A percentile compares a stretch with the other conserved stretches of the same genome.
These are phyloP conservation scores for Tetrapisispora iriomotensis DNA, from an alignment of 805 yeast genomes.

Conservation along the genomic window DNA sequence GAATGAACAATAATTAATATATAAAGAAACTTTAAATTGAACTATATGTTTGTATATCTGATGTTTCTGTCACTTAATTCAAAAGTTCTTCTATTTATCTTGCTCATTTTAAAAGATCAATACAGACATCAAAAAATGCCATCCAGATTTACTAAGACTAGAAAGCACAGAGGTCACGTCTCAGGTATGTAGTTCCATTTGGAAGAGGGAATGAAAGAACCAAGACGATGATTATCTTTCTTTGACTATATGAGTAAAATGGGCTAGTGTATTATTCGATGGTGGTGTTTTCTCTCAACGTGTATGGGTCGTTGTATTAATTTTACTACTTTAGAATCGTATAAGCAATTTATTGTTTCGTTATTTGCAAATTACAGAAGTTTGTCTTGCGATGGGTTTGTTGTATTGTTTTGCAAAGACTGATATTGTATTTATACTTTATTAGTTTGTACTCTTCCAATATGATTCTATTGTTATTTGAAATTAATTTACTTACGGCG, in stretches of 20 bases:
- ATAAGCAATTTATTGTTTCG: background rate
- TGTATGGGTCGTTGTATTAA: no score
- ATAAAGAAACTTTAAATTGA: no score
- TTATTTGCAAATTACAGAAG: background rate
- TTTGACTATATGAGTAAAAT: background rate
- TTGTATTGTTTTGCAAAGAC: background rate
- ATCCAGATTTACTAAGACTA: slow-evolving; percentile 97
- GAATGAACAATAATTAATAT: no score
- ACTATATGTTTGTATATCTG: no score
- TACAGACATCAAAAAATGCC: slow-evolving; percentile 61
- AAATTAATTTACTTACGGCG: background rate
- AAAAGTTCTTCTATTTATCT: background rate
- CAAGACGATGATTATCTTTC: slow-evolving; percentile 22
- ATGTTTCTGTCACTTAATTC: background rate
- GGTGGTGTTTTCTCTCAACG: no score
- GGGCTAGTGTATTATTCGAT: slow-evolving; percentile 3
- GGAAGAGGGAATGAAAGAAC: slow-evolving; percentile 35
- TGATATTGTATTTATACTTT: background rate
- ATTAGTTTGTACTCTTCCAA: background rate
- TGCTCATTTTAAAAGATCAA: no score
- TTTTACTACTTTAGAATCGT: background rate
- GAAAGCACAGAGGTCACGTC: slow-evolving; percentile 99
- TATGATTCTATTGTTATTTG: background rate
- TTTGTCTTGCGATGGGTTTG: background rate
- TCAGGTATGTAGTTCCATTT: slow-evolving; percentile 66